Evolutionary conservation across 768 basidiomycete species (phyloP), one percentile per base, ranked within the genome.

Genomic region (Lactarius akahatsu): DNA sequence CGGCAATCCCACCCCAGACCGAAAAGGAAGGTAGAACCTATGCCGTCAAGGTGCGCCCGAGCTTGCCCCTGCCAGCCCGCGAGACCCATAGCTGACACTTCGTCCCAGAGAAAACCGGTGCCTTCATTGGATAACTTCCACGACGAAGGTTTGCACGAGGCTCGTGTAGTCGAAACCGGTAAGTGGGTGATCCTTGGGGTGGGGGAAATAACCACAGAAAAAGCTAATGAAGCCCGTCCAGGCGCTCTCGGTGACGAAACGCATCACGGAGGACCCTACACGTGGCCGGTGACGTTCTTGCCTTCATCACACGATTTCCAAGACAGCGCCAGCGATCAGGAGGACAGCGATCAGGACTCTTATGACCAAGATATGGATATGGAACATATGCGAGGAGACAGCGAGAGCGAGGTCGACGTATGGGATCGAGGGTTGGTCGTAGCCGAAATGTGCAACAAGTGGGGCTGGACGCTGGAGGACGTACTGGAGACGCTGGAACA

Each of bases 391-490:
- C 9, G 20, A 38, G 62, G 66, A 30, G 66, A 67, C 58, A 67
- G 66, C 34, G 66, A 67, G 18, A 63, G 62, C 54, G 66, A 67
- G 52, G 66, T 59, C 50, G 50, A 63, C 11, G n/a, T 26, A 59
- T 62, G 23, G 58, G 47, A 67, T 63, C 66, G 62, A 50, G 66
- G 66, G 52, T 15, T 59, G 11, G 52, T 68, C n/a, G 67, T 65
- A 58, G 67, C 64, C 57, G 68, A 69, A 36, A 54, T 69, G 61
- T 66, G 68, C 47, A 66, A 45, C 61, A 59, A 41, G 55, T 69
- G 68, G 68, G 68, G 68, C 41, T 69, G 68, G 68, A 69, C 68
- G 15, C 30, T 69, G 41, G 65, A 69, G 34, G 68, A 69, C 50
- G 65, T 67, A 7, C 18, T 69, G 56, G 65, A 62, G 52, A 67